A percentile compares a stretch with the other conserved stretches of the same genome.
Evolutionary conservation across 1,139 yeast genomes (phyloP).

Genomic region (Zygoascus meyerae): DNA sequence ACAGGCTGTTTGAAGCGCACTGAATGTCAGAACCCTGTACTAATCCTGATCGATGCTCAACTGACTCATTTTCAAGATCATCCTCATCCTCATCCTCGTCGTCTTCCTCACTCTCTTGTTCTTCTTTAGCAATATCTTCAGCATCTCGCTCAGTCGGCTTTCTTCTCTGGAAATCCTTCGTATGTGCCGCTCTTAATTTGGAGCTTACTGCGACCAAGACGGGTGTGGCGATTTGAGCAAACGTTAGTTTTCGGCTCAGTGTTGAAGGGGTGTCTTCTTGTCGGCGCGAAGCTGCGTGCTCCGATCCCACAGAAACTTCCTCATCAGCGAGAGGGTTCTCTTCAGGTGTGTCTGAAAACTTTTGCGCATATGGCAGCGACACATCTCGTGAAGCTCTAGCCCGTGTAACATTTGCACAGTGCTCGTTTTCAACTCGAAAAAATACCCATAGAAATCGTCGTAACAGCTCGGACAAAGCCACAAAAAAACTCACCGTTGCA

Average conservation of each 20-base stretch:
- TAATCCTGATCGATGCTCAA: too few relatives aligned
- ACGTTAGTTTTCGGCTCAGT: too few relatives aligned
- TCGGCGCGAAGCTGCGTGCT: conserved; percentile 3
- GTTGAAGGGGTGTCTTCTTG: conserved; percentile 10
- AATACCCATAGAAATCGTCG: conserved; percentile 85
- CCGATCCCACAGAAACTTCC: conserved; percentile 5
- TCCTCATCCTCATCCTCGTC: conserved; percentile 14
- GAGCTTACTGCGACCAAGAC: conserved; percentile 49
- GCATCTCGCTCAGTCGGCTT: too few relatives aligned
- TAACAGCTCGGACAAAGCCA: conserved; percentile 74
- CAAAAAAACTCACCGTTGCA: conserved; percentile 79
- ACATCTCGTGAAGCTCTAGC: conserved; percentile 84
- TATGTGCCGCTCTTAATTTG: conserved; percentile 71
- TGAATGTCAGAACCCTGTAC: too few relatives aligned
- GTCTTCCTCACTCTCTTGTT: conserved; percentile 26
- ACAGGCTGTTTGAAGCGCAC: too few relatives aligned
- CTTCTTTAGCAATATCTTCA: conserved; percentile 34
- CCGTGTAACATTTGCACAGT: conserved; percentile 77
- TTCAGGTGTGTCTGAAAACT: conserved; percentile 3
- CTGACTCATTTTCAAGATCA: too few relatives aligned
- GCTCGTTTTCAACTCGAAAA: conserved; percentile 94
- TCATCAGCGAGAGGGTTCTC: conserved; percentile 5
- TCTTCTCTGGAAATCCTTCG: conserved; percentile 79
- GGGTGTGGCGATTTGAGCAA: conserved; percentile 30
- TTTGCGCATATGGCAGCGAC: conserved; percentile 61